Base-by-base conservation (phyloP, 345 rosid genomes). In the Eucalyptus viminalis region DNA sequence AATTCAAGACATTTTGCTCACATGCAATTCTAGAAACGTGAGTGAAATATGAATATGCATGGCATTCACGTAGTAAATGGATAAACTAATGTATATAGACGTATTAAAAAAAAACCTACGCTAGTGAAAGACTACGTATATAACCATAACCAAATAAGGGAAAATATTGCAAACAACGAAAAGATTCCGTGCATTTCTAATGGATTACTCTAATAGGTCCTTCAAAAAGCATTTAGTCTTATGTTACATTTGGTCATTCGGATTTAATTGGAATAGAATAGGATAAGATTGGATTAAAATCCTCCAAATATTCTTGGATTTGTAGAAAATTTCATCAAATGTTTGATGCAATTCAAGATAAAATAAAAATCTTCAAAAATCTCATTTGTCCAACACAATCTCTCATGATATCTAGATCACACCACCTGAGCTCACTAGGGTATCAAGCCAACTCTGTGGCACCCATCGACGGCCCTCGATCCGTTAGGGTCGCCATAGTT, bases 191-290 rank as follows among this genome's bases (percentile, higher is more conserved):
- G 4, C 67, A 27, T 25, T 60, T 60, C 4, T 25, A 2, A 25
- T 29, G n/a, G 7, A 60, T 25, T 60, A 25, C 67, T 60, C 29
- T 27, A 25, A 11, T 27, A 12, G 67, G 67, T 13, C 14, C 67
- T 60, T 60, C 67, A 60, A 60, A 27, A 60, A 27, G 31, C 31
- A 60, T 60, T 13, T 5, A 60, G 14, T 60, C 14, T 25, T 60
- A 6, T 25, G 67, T 8, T 19, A 2, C n/a, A 0, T 25, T 58
- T 58, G 29, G 14, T 3, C 65, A 24, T 58, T 24, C 14, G 0
- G 12, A 25, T 58, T 24, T 25, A 25, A 58, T 58, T 24, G 4
- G 1, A 10, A 24, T 58, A 58, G 65, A 25, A 25, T 25, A 25
- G 14, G n/a, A 58, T 58, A 58, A 25, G 22, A 25, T 24, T 58